Evolutionary conservation across 768 basidiomycete genomes (phyloP).

Genomic region (Fibroporia radiculosa): DNA sequence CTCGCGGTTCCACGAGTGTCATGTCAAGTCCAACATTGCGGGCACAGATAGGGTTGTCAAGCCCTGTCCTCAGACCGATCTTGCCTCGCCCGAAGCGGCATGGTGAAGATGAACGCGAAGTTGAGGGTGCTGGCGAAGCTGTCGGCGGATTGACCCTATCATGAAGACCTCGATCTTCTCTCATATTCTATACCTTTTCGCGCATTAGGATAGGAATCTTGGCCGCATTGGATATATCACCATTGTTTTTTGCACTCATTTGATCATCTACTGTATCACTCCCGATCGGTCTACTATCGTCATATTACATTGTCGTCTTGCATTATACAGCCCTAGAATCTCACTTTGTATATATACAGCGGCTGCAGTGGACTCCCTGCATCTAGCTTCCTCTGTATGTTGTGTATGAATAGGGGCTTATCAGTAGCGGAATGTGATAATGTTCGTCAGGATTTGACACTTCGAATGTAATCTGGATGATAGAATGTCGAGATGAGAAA

Average conservation of each 20-base stretch:
- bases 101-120: conserved; percentile 42
- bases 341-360: conserved; percentile 1
- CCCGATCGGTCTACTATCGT: too few relatives aligned
- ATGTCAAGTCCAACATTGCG: conserved; percentile 72
- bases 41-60: conserved; percentile 61
- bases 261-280: neutral
- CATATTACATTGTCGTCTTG: conserved; percentile 1
- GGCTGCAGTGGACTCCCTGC: neutral
- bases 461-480: conserved; percentile 69
- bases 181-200: neutral
- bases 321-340: neutral
- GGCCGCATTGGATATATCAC: neutral
- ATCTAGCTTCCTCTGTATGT: conserved; percentile 84
- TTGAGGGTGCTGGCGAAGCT: conserved; percentile 75
- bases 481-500: too few relatives aligned
- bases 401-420: conserved; percentile 87
- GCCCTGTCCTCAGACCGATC: conserved; percentile 69
- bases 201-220: conserved; percentile 5
- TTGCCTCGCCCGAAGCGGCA: conserved; percentile 36
- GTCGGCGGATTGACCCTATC: conserved; percentile 53
- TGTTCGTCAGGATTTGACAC: conserved; percentile 71
- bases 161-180: conserved; percentile 9
- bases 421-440: conserved; percentile 86
- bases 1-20: conserved; percentile 40
- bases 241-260: neutral